A percentile compares a stretch with the other conserved stretches of the same genome.
Evolutionary conservation across 2,329 filamentous ascomycete species (phyloP).

Genomic region (Coniochaeta prunicola): DNA sequence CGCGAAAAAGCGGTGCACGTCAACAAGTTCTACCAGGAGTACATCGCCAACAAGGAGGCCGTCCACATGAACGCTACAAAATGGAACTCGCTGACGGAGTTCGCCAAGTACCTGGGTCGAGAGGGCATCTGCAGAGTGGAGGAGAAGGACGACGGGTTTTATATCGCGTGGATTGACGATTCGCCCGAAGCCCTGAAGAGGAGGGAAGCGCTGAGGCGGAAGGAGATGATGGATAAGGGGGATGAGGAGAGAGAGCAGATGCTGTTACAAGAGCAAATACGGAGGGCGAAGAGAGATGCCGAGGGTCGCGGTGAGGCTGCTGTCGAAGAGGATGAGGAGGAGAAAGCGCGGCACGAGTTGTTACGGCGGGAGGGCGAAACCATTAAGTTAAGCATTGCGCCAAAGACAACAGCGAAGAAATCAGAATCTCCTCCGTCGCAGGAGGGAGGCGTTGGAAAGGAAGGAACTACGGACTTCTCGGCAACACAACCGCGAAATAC

Average conservation of each 20-base stretch:
- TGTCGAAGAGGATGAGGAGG: conserved; percentile 30
- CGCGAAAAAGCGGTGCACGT: conserved; percentile 84
- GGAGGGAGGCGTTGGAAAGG: conserved; percentile 1
- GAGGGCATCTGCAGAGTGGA: conserved; percentile 88
- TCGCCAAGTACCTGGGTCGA: conserved; percentile 76
- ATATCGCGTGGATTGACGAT: conserved; percentile 87
- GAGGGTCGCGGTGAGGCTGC: conserved; percentile 35
- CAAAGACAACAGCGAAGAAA: conserved; percentile 20
- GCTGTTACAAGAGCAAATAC: conserved; percentile 77
- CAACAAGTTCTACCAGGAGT: conserved; percentile 93
- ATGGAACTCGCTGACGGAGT: conserved; percentile 83
- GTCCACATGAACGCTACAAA: conserved; percentile 91
- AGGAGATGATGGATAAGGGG: conserved; percentile 80
- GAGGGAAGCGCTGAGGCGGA: conserved; percentile 72
- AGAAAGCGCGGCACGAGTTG: conserved; percentile 36
- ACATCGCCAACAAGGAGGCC: conserved; percentile 82
- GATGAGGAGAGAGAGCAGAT: conserved; percentile 85
- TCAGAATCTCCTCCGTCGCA: conserved; percentile 10
- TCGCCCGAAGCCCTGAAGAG: conserved; percentile 76
- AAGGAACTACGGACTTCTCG: conserved; percentile 7
- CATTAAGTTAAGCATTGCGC: conserved; percentile 62
- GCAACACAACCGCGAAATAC: conserved; percentile 6
- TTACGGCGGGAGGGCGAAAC: conserved; percentile 67
- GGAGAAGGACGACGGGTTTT: conserved; percentile 77
- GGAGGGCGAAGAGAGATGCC: conserved; percentile 59